Conservation (phyloP, 768 basidiomycete genomes). For the Amanita fuliginea region DNA sequence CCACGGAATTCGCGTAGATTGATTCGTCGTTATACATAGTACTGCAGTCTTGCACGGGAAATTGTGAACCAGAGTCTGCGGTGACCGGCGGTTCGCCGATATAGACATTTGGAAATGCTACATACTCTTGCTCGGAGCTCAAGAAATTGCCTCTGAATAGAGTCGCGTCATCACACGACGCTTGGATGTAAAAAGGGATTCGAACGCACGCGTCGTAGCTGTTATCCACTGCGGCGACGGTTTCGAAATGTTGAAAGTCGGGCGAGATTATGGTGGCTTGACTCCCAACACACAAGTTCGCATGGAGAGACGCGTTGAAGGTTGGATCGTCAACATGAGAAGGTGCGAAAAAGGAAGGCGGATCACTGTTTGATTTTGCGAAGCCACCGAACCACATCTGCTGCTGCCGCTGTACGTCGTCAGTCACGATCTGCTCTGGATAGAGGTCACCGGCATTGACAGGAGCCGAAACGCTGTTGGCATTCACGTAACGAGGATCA, state of each 20-base stretch:
- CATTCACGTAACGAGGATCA: neutral
- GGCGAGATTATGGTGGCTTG: neutral
- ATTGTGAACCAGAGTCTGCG: neutral
- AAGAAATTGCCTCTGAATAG: no score
- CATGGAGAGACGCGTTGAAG: neutral
- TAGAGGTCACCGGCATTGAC: neutral
- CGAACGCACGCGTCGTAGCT: neutral
- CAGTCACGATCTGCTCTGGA: neutral
- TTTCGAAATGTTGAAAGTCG: neutral
- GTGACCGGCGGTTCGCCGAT: no score
- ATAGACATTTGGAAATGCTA: no score
- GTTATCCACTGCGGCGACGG: neutral
- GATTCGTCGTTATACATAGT: neutral
- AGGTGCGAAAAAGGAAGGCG: neutral
- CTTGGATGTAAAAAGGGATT: neutral
- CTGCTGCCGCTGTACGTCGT: neutral
- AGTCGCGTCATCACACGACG: neutral
- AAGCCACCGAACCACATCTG: neutral
- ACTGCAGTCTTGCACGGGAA: neutral
- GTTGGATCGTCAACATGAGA: neutral
- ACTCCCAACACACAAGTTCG: neutral
- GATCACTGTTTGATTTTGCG: neutral
- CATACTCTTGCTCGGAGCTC: no score
- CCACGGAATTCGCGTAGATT: neutral
- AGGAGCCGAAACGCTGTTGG: neutral